These are phyloP conservation scores for Nakazawaea anatomiae DNA, from an alignment of 805 yeast species.

Conservation along the genomic window DNA sequence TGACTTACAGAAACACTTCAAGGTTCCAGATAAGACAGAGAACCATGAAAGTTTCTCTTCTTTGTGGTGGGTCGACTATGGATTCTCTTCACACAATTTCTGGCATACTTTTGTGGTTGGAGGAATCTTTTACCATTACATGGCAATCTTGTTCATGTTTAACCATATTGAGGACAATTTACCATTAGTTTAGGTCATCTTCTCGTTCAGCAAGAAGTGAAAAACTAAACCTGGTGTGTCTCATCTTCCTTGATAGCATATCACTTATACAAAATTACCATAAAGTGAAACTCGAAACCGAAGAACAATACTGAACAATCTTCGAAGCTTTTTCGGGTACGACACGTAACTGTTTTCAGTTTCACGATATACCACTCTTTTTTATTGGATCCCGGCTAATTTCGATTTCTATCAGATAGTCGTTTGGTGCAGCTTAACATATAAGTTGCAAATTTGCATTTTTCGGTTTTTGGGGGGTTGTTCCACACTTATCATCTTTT, in stretches of 20 bases:
- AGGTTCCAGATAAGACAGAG: conserved; percentile 29
- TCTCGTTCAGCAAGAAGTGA: neutral
- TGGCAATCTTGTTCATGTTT: conserved; percentile 70
- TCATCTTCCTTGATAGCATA: no score
- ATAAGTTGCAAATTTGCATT: neutral
- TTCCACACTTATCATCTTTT: neutral
- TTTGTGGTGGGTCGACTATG: conserved; percentile 81
- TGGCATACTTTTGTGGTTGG: conserved; percentile 92
- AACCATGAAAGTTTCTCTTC: conserved; percentile 37
- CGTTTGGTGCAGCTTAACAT: no score
- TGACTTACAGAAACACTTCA: conserved; percentile 30
- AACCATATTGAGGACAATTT: conserved; percentile 16
- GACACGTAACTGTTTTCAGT: no score
- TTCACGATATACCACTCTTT: no score
- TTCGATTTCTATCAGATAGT: no score
- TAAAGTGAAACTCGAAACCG: no score
- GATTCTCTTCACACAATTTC: conserved; percentile 74
- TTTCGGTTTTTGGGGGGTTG: neutral
- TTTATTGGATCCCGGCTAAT: no score
- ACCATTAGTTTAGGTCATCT: neutral
- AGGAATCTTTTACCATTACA: conserved; percentile 88
- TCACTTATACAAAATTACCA: no score
- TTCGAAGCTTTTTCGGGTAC: no score
- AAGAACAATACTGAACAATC: no score
- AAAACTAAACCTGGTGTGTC: no score